Base-by-base conservation (phyloP, 2,329 filamentous ascomycete species). In the Xylaria sp. region DNA sequence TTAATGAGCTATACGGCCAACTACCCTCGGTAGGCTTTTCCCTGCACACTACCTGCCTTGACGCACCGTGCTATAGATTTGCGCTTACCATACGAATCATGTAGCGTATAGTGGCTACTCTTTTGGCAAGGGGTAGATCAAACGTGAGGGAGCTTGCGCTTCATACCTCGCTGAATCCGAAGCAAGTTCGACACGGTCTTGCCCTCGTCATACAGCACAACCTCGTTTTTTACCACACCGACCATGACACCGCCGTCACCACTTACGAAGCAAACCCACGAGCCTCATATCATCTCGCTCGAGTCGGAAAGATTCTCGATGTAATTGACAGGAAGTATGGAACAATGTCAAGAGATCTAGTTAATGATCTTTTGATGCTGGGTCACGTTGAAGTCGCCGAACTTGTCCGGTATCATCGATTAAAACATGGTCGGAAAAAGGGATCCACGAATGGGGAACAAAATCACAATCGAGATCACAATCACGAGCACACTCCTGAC, bases 1-100 rank as follows among this genome's bases (percentile, higher is more conserved):
- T 98, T 72, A 90, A 94, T 79, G 94, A 98, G 80, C 87, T 93
- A 69, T 95, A 96, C 81, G 96, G 96, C 78, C 93, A 97, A 83
- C 89, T 98, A 68, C 94, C 94, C 71, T 93, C 94, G 79, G 95
- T 98, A 92, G 77, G 91, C 84, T 63, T 66, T 68, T 39, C 34
- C 28, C 28, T 37, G 7, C 13, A 25, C 20, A 8, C 51, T 34
- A 8, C 37, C 41, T 51, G 3, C 52, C 52, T 39, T 48, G 32
- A 51, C 23, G n/a, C 50, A 48, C 32, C 51, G 10, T 15, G 34
- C 12, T 25, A 37, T 28, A 48, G 48, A 23, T 34, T 51, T 20
- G 23, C 68, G 71, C 74, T 72, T 46, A 75, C 65, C 54, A 56
- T 55, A 61, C 44, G 51, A 44, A 63, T 69, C 46, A 56, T 66